Evolutionary conservation across 1,284 basidiomycete genomes (phyloP), one percentile per base, ranked within the genome.

Genomic region (Hemileia vastatrix): DNA sequence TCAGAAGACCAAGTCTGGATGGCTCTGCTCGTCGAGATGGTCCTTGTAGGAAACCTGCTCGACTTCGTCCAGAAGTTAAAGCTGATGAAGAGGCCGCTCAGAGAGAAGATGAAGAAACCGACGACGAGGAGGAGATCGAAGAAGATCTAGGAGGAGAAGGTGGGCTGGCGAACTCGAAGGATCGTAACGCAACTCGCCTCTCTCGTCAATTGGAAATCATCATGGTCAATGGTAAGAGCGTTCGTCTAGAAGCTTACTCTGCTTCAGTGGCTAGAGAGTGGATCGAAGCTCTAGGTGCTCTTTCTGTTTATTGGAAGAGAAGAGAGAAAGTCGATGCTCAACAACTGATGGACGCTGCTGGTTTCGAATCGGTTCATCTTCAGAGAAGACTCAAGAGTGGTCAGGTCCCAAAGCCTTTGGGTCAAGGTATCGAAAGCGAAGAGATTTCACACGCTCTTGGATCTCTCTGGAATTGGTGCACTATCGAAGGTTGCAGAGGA

Each of bases 391-490:
- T 40, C 36, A 40, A 40, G 15, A 40, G 36, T 40, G 36, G 36
- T 11, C 36, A 40, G 15, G 36, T 40, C 8, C 11, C 36, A 11
- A 40, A 15, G 15, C 36, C 36, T 40, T 40, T 40, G 36, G 36
- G n/a, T n/a, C 27, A 61, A 9, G 31, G 18, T 11, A 24, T 61
- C 11, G 58, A 55, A 13, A 27, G 21, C 13, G 44, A 31, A 32
- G 43, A 4, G 5, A 78, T 81, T 6, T 76, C 83, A 40, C 81
- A 83, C 2, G 81, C 83, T 24, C 75, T 88, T 54, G 79, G 81
- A 57, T 78, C 80, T 6, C 76, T 88, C 55, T 90, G 86, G 79
- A 86, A 85, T 68, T 89, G 87, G 89, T 92, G 88, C 72, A 78
- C 83, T 3, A 71, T 90, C 65, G 82, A 86, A 45, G 83, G 82